Evolutionary conservation across 257 asterid genomes (phyloP), one percentile per base, ranked within the genome.

Genomic region (Solanum chaucha): DNA sequence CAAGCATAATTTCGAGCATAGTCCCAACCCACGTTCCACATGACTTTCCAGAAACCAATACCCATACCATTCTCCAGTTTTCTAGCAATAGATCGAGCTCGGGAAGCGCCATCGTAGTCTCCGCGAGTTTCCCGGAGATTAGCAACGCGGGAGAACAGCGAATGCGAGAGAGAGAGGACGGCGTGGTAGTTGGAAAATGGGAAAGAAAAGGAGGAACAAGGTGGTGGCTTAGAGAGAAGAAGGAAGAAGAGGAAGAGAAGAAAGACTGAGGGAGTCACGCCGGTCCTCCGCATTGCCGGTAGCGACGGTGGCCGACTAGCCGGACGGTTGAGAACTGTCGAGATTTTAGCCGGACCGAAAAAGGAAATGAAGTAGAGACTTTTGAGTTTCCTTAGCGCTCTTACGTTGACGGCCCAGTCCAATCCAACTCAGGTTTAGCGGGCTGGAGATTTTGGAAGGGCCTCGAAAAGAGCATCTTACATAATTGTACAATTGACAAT

Each of bases 121-220:
- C 98, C 98, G 80, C 98, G 98, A 58, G 93, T 88, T 85, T 93
- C 90, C 2, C 98, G 96, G 86, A 92, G 95, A 72, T 88, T 90
- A 88, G 98, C 95, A 22, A 95, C 97, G 83, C 98, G 98, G 73
- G 93, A 86, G 64, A 91, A 55, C 80, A 95, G 95, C 77, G 99
- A 92, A 87, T 95, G 98, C 15, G 98, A 91, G 51, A 96, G 92
- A 89, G 98, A 95, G 51, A 93, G 48, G 68, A 94, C 86, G 88
- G 91, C 64, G 10, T 85, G 95, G 89, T 91, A 93, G 88, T 86
- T 86, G 91, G 96, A 88, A 83, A 93, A 85, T 15, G 98, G 84
- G 84, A 51, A 85, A 11, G 93, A 81, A 20, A 51, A 83, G 6
- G 93, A 81, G 28, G 82, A 41, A 38, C 92, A 89, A 3, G 90